phyloP scores from a whole-genome alignment of 768 basidiomycete genomes.

The Crucibulum laeve region DNA sequence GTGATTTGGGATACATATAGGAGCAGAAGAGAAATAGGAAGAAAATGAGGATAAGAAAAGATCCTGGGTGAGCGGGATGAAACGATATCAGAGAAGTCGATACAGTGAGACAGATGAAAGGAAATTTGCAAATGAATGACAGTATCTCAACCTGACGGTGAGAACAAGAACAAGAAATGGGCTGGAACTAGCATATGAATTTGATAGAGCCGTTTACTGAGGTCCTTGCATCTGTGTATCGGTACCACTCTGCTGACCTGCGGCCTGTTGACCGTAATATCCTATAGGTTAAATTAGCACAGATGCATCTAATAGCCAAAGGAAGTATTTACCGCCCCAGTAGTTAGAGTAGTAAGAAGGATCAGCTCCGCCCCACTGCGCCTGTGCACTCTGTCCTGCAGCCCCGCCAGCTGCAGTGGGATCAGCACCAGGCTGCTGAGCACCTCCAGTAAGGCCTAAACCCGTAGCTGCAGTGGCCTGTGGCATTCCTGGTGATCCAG shows the following conservation, averaged over 20 bases:
- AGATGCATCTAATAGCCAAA: neutral
- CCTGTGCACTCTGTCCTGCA: constrained; percentile 62
- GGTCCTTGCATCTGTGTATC: constrained; percentile 54
- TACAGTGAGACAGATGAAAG: constrained; percentile 12
- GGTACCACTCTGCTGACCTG: constrained; percentile 52
- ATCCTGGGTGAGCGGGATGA: too few species aligned
- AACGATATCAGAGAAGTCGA: constrained; percentile 8
- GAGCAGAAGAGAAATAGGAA: constrained; percentile 11
- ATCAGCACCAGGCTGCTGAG: constrained; percentile 54
- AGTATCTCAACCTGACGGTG: constrained; percentile 7
- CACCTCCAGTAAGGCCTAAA: constrained; percentile 50
- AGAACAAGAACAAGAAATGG: constrained; percentile 16
- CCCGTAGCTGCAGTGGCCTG: constrained; percentile 49
- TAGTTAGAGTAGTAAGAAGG: constrained; percentile 78
- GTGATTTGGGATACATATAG: constrained; percentile 10
- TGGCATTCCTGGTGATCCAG: constrained; percentile 57
- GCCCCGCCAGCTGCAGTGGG: constrained; percentile 48
- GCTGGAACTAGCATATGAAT: constrained; percentile 13
- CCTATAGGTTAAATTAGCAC: constrained; percentile 37
- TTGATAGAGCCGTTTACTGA: constrained; percentile 11
- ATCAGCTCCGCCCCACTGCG: constrained; percentile 75
- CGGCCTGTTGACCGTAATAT: constrained; percentile 77
- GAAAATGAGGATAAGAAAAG: constrained; percentile 15
- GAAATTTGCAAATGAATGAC: constrained; percentile 24
- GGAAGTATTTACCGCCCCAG: constrained; percentile 67